Conservation (phyloP, 2,329 filamentous ascomycete genomes). For the Graphiopsis chlorocephala region DNA sequence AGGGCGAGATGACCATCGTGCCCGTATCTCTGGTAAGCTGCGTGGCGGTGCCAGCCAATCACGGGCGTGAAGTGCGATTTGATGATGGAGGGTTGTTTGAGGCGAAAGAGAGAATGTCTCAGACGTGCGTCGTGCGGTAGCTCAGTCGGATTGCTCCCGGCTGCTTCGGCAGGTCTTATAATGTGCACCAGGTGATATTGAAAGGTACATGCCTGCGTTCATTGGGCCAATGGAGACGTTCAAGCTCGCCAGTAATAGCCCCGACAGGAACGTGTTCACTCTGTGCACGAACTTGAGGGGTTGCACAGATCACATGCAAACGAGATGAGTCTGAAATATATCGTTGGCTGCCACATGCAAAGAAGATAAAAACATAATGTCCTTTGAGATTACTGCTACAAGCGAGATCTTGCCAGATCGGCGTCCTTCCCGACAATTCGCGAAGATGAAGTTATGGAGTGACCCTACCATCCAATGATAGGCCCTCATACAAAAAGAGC, state of each 20-base stretch:
- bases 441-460: not conserved
- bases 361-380: not conserved
- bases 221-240: not conserved
- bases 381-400: slow-evolving; percentile 6
- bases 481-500: not conserved
- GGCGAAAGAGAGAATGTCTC: slow-evolving; percentile 11
- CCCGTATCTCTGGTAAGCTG: slow-evolving; percentile 3
- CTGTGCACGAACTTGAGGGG: not conserved
- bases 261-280: not conserved
- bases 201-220: not conserved
- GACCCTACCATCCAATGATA: not conserved
- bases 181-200: not conserved
- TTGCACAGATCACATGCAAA: not conserved
- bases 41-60: slow-evolving; percentile 16
- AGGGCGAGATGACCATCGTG: not conserved
- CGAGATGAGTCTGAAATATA: not conserved
- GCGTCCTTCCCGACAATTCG: not conserved
- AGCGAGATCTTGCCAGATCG: not conserved
- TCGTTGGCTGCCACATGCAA: not conserved
- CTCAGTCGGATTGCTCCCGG: slow-evolving; percentile 9
- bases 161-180: not conserved
- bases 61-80: not conserved
- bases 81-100: slow-evolving; percentile 14
- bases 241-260: not conserved
- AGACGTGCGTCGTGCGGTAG: slow-evolving; percentile 9